A percentile compares a stretch with the other conserved stretches of the same genome.
Evolutionary conservation across 2,329 filamentous ascomycete species (phyloP).

Genomic region (Botrytis medusae): DNA sequence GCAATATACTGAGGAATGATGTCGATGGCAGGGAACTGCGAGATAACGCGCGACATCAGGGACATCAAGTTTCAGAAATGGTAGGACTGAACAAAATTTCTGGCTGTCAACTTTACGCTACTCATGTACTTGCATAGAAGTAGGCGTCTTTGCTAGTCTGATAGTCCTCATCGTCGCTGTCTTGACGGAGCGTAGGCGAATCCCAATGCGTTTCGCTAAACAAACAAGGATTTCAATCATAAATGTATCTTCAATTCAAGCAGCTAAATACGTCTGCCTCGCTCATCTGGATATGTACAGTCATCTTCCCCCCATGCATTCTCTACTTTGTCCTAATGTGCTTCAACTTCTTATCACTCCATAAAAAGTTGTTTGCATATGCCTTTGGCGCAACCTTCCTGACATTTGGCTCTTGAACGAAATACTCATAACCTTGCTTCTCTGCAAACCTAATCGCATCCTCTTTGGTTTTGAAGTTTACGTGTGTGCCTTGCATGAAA

Average conservation of each 20-base stretch:
- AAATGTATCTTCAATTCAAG: conserved; percentile 10
- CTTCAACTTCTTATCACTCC: conserved; percentile 84
- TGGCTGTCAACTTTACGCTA: background rate
- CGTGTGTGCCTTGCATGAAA: conserved; percentile 87
- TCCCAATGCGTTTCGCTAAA: background rate
- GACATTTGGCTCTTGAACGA: conserved; percentile 93
- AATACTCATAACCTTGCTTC: conserved; percentile 99
- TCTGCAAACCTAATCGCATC: conserved; percentile 93
- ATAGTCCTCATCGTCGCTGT: background rate
- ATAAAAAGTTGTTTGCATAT: conserved; percentile 95
- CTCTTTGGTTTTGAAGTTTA: conserved; percentile 91
- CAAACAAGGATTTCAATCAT: background rate
- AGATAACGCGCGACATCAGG: background rate
- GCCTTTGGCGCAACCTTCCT: conserved; percentile 86
- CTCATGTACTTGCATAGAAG: background rate
- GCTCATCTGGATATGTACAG: conserved; percentile 23
- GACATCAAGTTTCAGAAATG: background rate
- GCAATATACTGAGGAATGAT: background rate
- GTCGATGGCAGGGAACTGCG: background rate
- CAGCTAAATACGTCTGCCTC: conserved; percentile 14
- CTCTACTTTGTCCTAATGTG: conserved; percentile 75
- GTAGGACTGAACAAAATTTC: background rate
- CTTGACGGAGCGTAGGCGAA: background rate
- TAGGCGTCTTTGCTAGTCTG: background rate
- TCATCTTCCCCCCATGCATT: background rate